Conservation (phyloP, 2,329 filamentous ascomycete genomes). For the Sporothrix luriei region DNA sequence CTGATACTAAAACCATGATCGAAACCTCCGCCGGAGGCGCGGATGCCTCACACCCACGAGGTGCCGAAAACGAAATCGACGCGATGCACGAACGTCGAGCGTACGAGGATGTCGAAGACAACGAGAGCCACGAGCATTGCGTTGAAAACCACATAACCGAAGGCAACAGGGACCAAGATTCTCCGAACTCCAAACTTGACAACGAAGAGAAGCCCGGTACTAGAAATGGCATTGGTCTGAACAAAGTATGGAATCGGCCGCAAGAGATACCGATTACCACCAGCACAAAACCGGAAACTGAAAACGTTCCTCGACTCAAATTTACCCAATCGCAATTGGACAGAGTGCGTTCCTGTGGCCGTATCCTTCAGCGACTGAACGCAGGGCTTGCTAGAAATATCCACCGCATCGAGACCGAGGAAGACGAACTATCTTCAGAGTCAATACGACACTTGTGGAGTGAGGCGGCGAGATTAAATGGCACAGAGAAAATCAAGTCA, state of each 20-base stretch:
- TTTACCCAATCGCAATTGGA: slow-evolving; percentile 22
- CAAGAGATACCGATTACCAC: neutral
- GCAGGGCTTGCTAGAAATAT: slow-evolving; percentile 18
- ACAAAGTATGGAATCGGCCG: slow-evolving; percentile 4
- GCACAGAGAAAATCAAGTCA: slow-evolving; percentile 24
- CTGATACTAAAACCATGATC: neutral
- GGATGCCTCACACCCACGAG: no score
- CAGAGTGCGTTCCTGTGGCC: neutral
- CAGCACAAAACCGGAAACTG: neutral
- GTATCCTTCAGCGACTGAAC: neutral
- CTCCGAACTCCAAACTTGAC: neutral
- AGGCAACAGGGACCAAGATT: no score
- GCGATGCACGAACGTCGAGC: neutral
- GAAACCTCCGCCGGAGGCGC: neutral
- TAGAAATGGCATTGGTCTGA: neutral
- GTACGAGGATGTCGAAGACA: neutral
- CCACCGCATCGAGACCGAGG: slow-evolving; percentile 3
- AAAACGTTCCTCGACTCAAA: neutral
- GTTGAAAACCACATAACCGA: neutral
- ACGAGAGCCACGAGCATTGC: neutral
- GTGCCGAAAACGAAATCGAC: neutral
- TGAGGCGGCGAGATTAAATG: slow-evolving; percentile 31
- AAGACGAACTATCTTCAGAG: neutral
- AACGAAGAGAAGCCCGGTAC: neutral
- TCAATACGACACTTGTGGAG: slow-evolving; percentile 27